Evolutionary conservation across 192 early-diverging fungal genomes (phyloP).

Genomic region (Dissophora globulifera): DNA sequence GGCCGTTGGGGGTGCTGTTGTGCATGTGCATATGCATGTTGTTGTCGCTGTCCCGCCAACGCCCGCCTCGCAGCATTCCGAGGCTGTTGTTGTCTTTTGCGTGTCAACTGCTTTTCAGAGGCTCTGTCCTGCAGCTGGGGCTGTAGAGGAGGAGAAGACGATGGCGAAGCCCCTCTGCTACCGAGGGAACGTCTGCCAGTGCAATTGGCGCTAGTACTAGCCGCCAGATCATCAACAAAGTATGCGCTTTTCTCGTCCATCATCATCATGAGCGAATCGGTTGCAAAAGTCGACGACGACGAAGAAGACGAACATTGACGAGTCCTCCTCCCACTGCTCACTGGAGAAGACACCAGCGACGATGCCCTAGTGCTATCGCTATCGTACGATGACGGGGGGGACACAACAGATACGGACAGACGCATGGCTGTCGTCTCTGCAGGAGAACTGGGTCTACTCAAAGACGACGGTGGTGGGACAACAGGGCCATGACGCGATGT

Average conservation of each 20-base stretch:
- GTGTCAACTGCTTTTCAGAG: background rate
- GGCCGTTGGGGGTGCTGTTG: background rate
- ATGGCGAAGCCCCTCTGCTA: too few relatives aligned
- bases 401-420: background rate
- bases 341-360: background rate
- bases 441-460: background rate
- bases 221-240: slow-evolving; percentile 1
- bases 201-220: too few relatives aligned
- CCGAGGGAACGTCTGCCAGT: too few relatives aligned
- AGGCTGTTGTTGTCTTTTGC: background rate
- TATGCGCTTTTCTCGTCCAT: background rate
- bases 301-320: background rate
- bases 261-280: background rate
- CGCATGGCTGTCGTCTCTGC: background rate
- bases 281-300: background rate
- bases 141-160: slow-evolving; percentile 7
- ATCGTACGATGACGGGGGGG: slow-evolving; percentile 1
- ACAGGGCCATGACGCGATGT: too few relatives aligned
- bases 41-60: slow-evolving; percentile 4
- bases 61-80: background rate
- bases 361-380: slow-evolving; percentile 1
- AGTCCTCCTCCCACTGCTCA: background rate
- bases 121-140: background rate
- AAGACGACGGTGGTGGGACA: background rate
- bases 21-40: too few relatives aligned